Evolutionary conservation across 345 rosid species (phyloP).

Genomic region (Citrus inodora): DNA sequence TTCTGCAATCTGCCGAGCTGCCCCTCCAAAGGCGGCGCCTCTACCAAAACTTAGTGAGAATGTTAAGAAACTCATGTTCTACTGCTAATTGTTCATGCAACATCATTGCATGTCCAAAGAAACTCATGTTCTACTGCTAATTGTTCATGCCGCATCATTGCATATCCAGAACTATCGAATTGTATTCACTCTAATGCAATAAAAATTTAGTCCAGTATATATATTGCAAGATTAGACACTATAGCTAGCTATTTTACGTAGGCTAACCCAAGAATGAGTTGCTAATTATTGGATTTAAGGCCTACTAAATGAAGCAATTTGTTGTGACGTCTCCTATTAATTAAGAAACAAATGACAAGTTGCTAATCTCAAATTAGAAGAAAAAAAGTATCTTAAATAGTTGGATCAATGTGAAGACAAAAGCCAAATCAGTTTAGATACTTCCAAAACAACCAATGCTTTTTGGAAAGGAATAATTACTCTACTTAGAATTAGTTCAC

Average conservation of each 20-base stretch:
- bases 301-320: neutral
- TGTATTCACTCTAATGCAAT: neutral
- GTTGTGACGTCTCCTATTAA: neutral
- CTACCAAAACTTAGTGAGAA: constrained; percentile 80
- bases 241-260: neutral
- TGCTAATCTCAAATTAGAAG: neutral
- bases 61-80: constrained; percentile 88
- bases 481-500: neutral
- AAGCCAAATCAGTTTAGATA: neutral
- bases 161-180: constrained; percentile 8
- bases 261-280: constrained; percentile 1
- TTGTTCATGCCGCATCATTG: constrained; percentile 1
- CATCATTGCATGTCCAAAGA: constrained; percentile 28
- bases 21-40: constrained; percentile 79
- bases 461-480: neutral
- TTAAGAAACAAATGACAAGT: neutral
- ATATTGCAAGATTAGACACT: neutral
- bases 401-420: neutral
- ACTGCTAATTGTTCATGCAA: constrained; percentile 48
- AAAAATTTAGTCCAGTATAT: neutral
- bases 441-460: neutral
- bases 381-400: neutral
- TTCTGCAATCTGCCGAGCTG: constrained; percentile 53
- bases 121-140: constrained; percentile 93
- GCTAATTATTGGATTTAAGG: neutral